Base-by-base conservation (phyloP, 1,284 basidiomycete genomes). In the Pascua sp. region DNA sequence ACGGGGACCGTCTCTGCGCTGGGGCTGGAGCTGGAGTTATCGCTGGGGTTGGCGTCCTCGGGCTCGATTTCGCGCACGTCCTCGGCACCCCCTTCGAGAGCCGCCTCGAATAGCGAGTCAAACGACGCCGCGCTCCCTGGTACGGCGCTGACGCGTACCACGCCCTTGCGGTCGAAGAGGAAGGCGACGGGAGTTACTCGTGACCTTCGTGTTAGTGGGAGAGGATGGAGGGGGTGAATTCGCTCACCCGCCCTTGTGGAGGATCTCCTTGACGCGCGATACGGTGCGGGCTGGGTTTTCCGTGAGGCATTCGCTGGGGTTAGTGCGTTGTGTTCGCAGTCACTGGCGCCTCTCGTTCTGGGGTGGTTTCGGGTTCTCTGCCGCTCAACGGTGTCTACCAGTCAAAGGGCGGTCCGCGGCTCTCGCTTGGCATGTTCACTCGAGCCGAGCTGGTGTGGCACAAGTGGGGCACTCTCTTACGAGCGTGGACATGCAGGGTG, bases 241-340 rank as follows among this genome's bases (percentile, higher is more conserved):
- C 5, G 70, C 81, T 57, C 61, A 89, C 89, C 82, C 80, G 66
- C 86, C 80, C 41, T 78, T 75, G 38, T 79, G 81, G 51, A 91
- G 72, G 18, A 85, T 79, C 58, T 86, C 83, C 48, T 84, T 84
- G 47, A 91, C 77, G 54, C 81, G 81, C 54, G 84, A 81, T 41
- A 86, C 78, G 7, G 89, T 89, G 43, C 89, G 83, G 53, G 85
- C 86, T 36, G 81, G 77, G 67, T 91, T 91, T 66, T 89, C 85
- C 36, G 88, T 87, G 47, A 86, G 71, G 69, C 86, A 90, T 75
- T 91, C 89, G 70, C 89, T 91, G 52, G 18, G 24, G 51, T 49
- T 43, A 47, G 43, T 17, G 16, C 44, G 11, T 51, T 66, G 55
- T 15, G 62, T 47, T 52, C 45, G 44, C 4, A 7, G 24, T 4